phyloP scores from a whole-genome alignment of 1,284 basidiomycete species.

The Filobasidium uniguttulatum region DNA sequence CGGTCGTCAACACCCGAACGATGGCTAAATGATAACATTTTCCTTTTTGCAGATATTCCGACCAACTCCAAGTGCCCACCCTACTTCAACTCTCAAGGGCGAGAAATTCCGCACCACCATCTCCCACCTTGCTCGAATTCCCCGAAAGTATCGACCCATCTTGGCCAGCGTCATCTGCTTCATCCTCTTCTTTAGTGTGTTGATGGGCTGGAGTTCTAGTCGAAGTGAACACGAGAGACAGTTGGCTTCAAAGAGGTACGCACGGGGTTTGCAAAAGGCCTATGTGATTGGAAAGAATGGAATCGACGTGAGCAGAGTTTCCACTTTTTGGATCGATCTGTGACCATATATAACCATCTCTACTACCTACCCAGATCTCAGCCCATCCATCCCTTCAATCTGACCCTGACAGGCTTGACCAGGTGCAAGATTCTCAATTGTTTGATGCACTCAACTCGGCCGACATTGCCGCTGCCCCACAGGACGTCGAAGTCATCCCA shows the following conservation, averaged over 20 bases:
- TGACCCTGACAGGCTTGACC: not conserved
- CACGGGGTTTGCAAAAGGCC: constrained; percentile 9
- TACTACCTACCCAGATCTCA: not conserved
- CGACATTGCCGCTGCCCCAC: not conserved
- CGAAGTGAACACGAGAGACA: constrained; percentile 1
- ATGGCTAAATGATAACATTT: not conserved
- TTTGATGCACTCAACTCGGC: not conserved
- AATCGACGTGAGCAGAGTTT: not conserved
- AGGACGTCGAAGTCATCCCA: not conserved
- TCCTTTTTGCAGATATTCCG: constrained; percentile 1
- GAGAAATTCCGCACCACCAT: constrained; percentile 4
- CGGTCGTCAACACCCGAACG: not conserved
- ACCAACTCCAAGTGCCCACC: not conserved
- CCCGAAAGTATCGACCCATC: constrained; percentile 6
- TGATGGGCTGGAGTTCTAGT: not conserved
- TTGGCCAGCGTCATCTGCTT: constrained; percentile 4
- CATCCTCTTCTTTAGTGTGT: constrained; percentile 1
- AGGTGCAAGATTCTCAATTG: not conserved
- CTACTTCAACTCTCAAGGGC: not conserved
- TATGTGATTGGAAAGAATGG: constrained; percentile 6
- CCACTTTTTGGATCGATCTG: not conserved
- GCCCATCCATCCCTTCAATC: not conserved
- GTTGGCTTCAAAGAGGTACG: constrained; percentile 2
- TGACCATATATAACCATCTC: no score
- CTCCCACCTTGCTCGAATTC: constrained; percentile 13